phyloP scores from a whole-genome alignment of 2,329 filamentous ascomycete species.

The Stemphylium vesicarium region DNA sequence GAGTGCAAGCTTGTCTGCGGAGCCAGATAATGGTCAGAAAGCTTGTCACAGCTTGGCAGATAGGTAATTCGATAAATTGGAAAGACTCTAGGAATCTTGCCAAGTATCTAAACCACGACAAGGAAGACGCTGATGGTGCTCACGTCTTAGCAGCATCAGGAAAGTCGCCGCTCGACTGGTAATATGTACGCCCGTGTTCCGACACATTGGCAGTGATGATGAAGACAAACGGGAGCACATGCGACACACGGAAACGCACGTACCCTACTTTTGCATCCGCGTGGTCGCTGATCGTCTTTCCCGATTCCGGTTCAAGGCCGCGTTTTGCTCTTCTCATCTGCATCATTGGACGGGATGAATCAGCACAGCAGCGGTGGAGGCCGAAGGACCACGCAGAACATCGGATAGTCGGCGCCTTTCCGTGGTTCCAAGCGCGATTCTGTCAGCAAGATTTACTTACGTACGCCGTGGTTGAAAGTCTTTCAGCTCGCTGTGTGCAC shows the following conservation, averaged over 20 bases:
- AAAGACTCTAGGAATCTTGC: neutral
- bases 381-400: neutral
- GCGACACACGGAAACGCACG: neutral
- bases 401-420: neutral
- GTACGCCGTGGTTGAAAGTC: neutral
- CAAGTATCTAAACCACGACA: neutral
- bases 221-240: neutral
- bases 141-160: neutral
- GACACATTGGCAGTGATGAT: constrained; percentile 1
- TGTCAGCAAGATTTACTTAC: neutral
- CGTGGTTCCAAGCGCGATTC: neutral
- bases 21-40: neutral
- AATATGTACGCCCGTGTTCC: constrained; percentile 2
- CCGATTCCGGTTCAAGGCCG: neutral
- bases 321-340: constrained; percentile 13
- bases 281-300: neutral
- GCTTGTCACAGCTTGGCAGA: neutral
- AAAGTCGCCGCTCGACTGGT: constrained; percentile 1
- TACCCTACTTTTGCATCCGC: neutral
- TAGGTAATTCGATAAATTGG: neutral
- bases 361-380: constrained; percentile 6
- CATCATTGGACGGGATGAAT: constrained; percentile 2
- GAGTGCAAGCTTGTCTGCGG: neutral
- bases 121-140: neutral
- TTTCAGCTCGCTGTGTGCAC: neutral